Evolutionary conservation across 306 rosid species (phyloP), one percentile per base, ranked within the genome.

Genomic region (Cicer bijugum): DNA sequence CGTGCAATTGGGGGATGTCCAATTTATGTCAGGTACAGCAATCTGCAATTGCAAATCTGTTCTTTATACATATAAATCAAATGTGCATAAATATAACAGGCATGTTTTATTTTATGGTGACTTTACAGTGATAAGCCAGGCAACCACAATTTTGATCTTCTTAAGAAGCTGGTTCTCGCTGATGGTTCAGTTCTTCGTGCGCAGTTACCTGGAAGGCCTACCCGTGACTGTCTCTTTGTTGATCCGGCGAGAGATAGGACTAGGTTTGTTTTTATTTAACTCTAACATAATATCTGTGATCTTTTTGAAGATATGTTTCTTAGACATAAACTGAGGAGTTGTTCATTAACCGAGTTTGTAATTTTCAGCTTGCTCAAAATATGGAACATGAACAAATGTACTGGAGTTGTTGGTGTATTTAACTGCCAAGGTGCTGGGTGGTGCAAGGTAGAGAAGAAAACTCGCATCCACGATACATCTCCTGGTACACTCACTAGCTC

Each of bases 371-470:
- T 95, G 89, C 97, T 95, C 78, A 95, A 95, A 80, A 69, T 95
- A 79, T 95, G 99, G 99, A 95, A 95, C 85, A 28, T 95, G 80
- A 95, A 95, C 87, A 87, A 88, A 71, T 92, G 90, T 75, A 73
- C 96, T 15, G 99, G 99, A 45, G 97, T 95, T 12, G 88, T 95
- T 64, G 99, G 99, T 59, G 93, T 91, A 4, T 95, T 91, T 77
- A 95, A 95, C 73, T 91, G 99, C 82, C 99, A 95, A 88, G 99
- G 99, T 63, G 99, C 99, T 14, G 99, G 97, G 7, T 95, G 99
- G 99, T 91, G 99, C 92, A 91, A 89, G 83, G 14, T 82, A 39
- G 77, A 75, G 68, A 95, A 91, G 86, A 91, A 88, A 84, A 91
- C 89, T 7, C 89, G 88, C 71, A 88, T 91, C 78, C 99, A 91